Evolutionary conservation across 345 rosid genomes (phyloP).

Genomic region (Limnanthes douglasii): DNA sequence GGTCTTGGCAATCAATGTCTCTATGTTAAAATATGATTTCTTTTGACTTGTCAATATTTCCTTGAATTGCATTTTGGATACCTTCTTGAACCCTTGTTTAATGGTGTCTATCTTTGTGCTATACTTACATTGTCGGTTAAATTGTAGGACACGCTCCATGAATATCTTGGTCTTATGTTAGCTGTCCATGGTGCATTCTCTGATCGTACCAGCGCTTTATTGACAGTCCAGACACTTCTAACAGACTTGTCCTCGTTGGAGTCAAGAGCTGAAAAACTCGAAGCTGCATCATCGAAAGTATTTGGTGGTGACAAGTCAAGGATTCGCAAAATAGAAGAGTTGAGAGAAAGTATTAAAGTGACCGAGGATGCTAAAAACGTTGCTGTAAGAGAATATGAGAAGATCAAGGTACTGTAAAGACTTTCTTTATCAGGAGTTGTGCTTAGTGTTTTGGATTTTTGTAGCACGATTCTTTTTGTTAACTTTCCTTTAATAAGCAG

Average conservation of each 20-base stretch:
- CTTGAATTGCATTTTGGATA: too few species aligned
- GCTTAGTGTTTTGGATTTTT: too few species aligned
- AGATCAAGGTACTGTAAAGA: constrained; percentile 52
- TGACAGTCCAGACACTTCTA: constrained; percentile 85
- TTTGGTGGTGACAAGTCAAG: constrained; percentile 98
- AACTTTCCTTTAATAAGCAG: background rate
- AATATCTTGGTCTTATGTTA: constrained; percentile 81
- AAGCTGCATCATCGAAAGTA: constrained; percentile 85
- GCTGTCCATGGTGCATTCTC: constrained; percentile 83
- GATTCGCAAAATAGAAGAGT: constrained; percentile 74
- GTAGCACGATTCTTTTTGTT: background rate
- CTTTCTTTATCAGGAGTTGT: too few species aligned
- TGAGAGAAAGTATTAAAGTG: constrained; percentile 62
- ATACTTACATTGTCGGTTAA: too few species aligned
- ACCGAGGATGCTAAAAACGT: constrained; percentile 86
- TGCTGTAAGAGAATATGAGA: constrained; percentile 73
- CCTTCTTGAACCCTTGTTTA: too few species aligned
- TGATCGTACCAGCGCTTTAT: constrained; percentile 73
- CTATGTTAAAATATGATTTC: constrained; percentile 2
- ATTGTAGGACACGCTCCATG: constrained; percentile 78
- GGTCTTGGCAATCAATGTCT: background rate
- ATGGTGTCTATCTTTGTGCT: too few species aligned
- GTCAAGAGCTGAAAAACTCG: constrained; percentile 69
- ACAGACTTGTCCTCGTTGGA: constrained; percentile 68
- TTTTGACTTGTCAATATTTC: constrained; percentile 2